Evolutionary conservation across 306 rosid genomes (phyloP), one percentile per base, ranked within the genome.

Genomic region (Trifolium repens): DNA sequence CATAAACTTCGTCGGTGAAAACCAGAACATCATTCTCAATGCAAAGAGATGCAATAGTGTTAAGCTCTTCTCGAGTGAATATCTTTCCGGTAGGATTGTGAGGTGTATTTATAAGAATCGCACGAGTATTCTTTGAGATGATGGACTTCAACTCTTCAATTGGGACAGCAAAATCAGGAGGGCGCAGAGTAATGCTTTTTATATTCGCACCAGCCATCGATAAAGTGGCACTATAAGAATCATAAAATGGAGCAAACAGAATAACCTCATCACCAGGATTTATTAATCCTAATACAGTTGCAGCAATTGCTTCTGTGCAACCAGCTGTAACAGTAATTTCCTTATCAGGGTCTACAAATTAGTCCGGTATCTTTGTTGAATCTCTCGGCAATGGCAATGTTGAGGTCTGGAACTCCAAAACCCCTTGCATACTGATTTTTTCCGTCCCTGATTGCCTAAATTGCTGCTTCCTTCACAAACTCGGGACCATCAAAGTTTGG

Each of bases 291-390:
- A 91, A 78, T 6, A 89, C 54, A 43, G 97, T 87, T 34, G 96
- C 94, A 34, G 94, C 93, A 58, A 93, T 93, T 35, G 98, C 98
- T 82, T 93, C 98, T 5, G 89, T 87, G 85, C 98, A 93, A n/a
- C 97, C 97, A 62, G 80, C 73, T 66, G 97, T 93, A 52, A 91
- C 93, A 11, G 97, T 87, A 59, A 89, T 53, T 77, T 93, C 96
- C 75, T 80, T 89, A 71, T 91, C 90, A 34, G 96, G 96, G 76
- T 93, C 91, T 42, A 88, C 93, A 39, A 39, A 76, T 63, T 19
- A 93, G 79, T 72, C 89, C 96, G 7, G 91, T 65, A 15, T 91
- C 97, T 79, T 87, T 91, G 86, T 85, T 85, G 82, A 91, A 91
- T 55, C 97, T 78, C 62, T 91, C 91, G 1, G 96, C 88, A 78